phyloP scores from a whole-genome alignment of 208 protist species.

The Lotmaria passim region DNA sequence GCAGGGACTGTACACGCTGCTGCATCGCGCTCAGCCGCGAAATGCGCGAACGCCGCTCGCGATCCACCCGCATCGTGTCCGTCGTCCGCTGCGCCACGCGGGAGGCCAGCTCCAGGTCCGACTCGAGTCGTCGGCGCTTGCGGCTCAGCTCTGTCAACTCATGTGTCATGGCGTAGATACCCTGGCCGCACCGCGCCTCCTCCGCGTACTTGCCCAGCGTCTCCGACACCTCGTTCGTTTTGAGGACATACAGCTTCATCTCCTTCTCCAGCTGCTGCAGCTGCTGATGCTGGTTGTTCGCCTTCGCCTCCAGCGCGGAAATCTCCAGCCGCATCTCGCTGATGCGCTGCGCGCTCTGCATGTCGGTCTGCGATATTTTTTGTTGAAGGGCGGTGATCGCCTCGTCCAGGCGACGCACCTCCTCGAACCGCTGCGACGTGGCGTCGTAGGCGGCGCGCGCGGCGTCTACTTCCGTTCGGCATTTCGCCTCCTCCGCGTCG shows the following conservation, averaged over 20 bases:
- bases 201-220: constrained; percentile 63
- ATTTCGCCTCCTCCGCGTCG: constrained; percentile 37
- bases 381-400: constrained; percentile 55
- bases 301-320: constrained; percentile 61
- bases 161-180: constrained; percentile 35
- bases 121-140: constrained; percentile 67
- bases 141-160: constrained; percentile 49
- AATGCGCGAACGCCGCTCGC: constrained; percentile 67
- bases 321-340: constrained; percentile 80
- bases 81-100: constrained; percentile 62
- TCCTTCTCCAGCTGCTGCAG: constrained; percentile 64
- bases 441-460: constrained; percentile 51
- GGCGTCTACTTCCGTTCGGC: constrained; percentile 40
- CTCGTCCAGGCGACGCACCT: constrained; percentile 68
- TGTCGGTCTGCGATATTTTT: constrained; percentile 55
- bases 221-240: constrained; percentile 51
- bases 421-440: constrained; percentile 49
- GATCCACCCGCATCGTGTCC: constrained; percentile 55
- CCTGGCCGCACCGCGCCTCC: constrained; percentile 50
- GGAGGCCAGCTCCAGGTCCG: constrained; percentile 69
- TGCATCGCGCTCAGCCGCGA: constrained; percentile 69
- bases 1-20: constrained; percentile 67
- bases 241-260: constrained; percentile 50
- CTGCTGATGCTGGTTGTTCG: constrained; percentile 60
- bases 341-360: constrained; percentile 65